A percentile compares a stretch with the other conserved stretches of the same genome.
phyloP scores from a whole-genome alignment of 495 filamentous ascomycete genomes.

The Neurospora tetrasperma region DNA sequence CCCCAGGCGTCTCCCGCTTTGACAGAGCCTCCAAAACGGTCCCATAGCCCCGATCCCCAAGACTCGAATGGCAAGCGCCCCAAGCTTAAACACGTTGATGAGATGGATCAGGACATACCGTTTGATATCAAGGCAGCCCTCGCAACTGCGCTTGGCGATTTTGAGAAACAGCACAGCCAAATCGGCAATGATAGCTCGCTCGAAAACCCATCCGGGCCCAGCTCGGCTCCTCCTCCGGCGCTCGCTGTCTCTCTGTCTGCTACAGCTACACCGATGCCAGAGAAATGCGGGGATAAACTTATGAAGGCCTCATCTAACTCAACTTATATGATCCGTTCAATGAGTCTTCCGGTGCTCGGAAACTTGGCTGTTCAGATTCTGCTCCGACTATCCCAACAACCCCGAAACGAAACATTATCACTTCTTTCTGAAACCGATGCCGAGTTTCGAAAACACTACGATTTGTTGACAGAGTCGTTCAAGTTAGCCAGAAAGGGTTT shows the following conservation, averaged over 20 bases:
- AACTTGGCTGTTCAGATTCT: slow-evolving; percentile 37
- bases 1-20: background rate
- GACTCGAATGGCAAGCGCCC: background rate
- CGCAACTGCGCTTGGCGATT: background rate
- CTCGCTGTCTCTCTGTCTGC: background rate
- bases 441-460: slow-evolving; percentile 72
- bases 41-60: background rate
- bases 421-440: slow-evolving; percentile 65
- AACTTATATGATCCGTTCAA: slow-evolving; percentile 22
- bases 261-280: slow-evolving; percentile 6
- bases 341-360: slow-evolving; percentile 33
- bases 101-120: background rate
- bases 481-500: slow-evolving; percentile 74
- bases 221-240: background rate
- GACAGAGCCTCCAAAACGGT: background rate
- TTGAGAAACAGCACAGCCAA: background rate
- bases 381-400: slow-evolving; percentile 33
- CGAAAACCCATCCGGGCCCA: background rate
- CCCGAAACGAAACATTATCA: slow-evolving; percentile 52
- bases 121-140: background rate
- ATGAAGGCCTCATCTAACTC: slow-evolving; percentile 24
- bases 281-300: slow-evolving; percentile 16
- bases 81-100: background rate
- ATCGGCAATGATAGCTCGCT: background rate
- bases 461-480: slow-evolving; percentile 67